Evolutionary conservation across 2,329 filamentous ascomycete species (phyloP), one percentile per base, ranked within the genome.

Genomic region (Sarocladium kiliense): DNA sequence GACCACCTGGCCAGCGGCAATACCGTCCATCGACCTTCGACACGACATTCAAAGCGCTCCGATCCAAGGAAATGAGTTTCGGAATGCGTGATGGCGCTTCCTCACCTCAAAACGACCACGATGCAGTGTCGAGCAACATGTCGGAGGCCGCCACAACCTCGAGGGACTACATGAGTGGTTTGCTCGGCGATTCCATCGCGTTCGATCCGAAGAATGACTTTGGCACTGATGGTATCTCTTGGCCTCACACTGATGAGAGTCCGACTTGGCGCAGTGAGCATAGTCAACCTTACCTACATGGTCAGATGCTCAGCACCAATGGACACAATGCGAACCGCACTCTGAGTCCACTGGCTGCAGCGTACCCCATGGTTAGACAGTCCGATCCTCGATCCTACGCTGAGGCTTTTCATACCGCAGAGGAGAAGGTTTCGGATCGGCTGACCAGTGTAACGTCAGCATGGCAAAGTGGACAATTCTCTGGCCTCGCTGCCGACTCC

Each of bases 1-100:
- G 79, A 1, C 79, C 79, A 41, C 79, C 79, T 12, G 79, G 79
- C 19, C 75, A 77, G 57, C 75, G 79, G 41, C 76, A 78, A 55
- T 75, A 74, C 59, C 75, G 70, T 19, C 68, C 76, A n/a, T 69
- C 71, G 23, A 71, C 71, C 2, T 68, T 76, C 32, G 74, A 78
- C 26, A 64, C 66, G 9, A 66, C 68, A 1, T 64, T 71, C 56
- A 72, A 68, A 55, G 63, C 67, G 30, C 63, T 51, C 10, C 47
- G 47, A 14, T 26, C 47, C 47, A 51, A 51, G 30, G 47, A 51
- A 9, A 32, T 51, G 47, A 36, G 25, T 11, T 51, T 36, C 21
- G 47, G 47, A 32, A 32, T 27, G 18, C 27, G 18, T 12, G 47
- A 51, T 21, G 47, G 19, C 4, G 47, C 47, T 12, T 51, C 47